Evolutionary conservation across 345 rosid species (phyloP), one percentile per base, ranked within the genome.

Genomic region (Chamaenerion angustifolium): DNA sequence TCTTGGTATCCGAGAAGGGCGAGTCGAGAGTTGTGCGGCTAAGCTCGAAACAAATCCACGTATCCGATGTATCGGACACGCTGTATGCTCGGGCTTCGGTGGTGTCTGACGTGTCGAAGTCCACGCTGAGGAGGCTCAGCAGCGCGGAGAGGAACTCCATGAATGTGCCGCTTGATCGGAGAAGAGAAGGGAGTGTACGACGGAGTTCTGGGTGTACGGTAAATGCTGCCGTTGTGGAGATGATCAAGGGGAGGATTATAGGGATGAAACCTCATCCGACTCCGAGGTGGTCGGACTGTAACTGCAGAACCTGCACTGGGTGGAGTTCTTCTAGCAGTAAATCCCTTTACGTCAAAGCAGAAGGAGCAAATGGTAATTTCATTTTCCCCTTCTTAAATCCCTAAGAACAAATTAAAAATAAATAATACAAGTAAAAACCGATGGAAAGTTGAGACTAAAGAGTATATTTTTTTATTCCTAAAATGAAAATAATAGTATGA

Each of bases 161-260:
- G 58, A 78, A 40, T 65, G 70, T 27, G 62, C 58, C 48, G 60
- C 61, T 65, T 25, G 35, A 27, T 60, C 54, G 43, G 74, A 56
- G 61, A 75, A 47, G 48, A 58, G 61, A 51, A 66, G 56, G 40
- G 58, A 49, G 40, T 69, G 73, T 55, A 71, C 75, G 43, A 56
- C 70, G 4, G 25, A 21, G 27, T 60, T 77, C 51, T 63, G 75
- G 9, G 69, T 79, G 79, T 35, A 65, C 74, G 8, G 74, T 83
- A 37, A 75, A 73, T 51, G 73, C 96, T 10, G 68, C 85, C 60
- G 73, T 80, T 31, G 87, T 87, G 41, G 87, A 78, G 66, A 84
- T 79, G 79, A 71, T 82, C n/a, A 81, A 73, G 41, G 86, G 71
- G 14, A 72, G 78, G 65, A 67, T 79, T 77, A 69, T 25, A 62